Evolutionary conservation across 2,329 filamentous ascomycete genomes (phyloP).

Genomic region (Monosporascus sp.): DNA sequence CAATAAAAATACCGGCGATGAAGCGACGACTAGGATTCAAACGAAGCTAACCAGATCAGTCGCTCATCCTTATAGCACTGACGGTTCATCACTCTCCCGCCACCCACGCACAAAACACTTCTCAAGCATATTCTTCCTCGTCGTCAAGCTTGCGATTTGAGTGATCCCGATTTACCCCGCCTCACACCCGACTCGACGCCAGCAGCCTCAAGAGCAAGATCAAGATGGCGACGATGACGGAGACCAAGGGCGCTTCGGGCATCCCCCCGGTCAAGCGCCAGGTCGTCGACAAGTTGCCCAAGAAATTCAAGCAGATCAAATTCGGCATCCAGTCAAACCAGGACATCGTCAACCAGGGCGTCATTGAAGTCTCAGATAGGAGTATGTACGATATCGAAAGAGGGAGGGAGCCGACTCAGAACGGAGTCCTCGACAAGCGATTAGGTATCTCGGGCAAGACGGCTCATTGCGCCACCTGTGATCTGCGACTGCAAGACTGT

Average conservation of each 20-base stretch:
- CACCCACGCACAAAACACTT: not conserved
- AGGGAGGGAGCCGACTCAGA: conserved; percentile 66
- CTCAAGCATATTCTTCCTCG: not conserved
- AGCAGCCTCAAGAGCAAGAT: not conserved
- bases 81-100: not conserved
- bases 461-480: conserved; percentile 76
- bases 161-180: not conserved
- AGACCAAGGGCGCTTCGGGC: conserved; percentile 12
- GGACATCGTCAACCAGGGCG: conserved; percentile 91
- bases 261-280: conserved; percentile 67
- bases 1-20: not conserved
- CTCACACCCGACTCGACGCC: not conserved
- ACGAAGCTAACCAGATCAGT: not conserved
- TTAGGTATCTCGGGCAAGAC: conserved; percentile 78
- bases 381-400: conserved; percentile 88
- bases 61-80: not conserved
- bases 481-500: conserved; percentile 74
- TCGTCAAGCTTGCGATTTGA: not conserved
- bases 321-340: conserved; percentile 94
- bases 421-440: conserved; percentile 84
- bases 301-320: conserved; percentile 87
- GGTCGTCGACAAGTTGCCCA: conserved; percentile 82
- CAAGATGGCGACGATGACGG: conserved; percentile 23
- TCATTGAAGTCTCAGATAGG: conserved; percentile 90
- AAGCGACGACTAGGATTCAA: not conserved